Evolutionary conservation across 768 basidiomycete species (phyloP).

Genomic region (Asterophora parasitica): DNA sequence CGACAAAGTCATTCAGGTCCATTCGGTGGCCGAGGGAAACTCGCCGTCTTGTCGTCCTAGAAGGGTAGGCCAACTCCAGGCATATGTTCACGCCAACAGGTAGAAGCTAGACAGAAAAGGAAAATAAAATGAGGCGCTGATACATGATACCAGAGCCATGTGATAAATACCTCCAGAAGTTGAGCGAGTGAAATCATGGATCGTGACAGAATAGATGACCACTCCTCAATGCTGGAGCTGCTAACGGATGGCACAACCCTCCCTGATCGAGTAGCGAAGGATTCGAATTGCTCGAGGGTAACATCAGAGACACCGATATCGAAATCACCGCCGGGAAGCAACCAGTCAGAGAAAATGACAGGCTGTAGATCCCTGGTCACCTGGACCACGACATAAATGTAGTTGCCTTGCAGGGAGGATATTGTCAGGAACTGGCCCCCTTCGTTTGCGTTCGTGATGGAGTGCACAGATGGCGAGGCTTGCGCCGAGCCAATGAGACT

Average conservation of each 20-base stretch:
- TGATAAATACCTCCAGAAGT: slow-evolving; percentile 58
- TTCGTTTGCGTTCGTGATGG: slow-evolving; percentile 39
- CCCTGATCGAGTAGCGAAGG: slow-evolving; percentile 51
- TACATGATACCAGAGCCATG: neutral
- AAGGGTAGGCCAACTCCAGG: slow-evolving; percentile 79
- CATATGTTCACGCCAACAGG: slow-evolving; percentile 67
- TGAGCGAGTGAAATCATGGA: slow-evolving; percentile 71
- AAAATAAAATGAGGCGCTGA: neutral
- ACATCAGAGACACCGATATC: slow-evolving; percentile 83
- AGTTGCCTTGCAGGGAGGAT: slow-evolving; percentile 87
- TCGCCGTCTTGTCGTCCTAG: slow-evolving; percentile 39
- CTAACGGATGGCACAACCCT: slow-evolving; percentile 32
- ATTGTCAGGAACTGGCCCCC: slow-evolving; percentile 66
- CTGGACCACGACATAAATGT: slow-evolving; percentile 82
- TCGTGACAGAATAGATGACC: slow-evolving; percentile 40
- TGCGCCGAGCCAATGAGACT: slow-evolving; percentile 52
- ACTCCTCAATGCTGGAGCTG: slow-evolving; percentile 32
- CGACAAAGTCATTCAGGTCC: slow-evolving; percentile 79
- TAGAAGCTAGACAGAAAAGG: slow-evolving; percentile 39
- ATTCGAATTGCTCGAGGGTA: slow-evolving; percentile 74
- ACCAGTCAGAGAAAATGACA: slow-evolving; percentile 75
- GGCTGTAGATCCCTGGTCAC: slow-evolving; percentile 91
- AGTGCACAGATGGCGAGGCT: slow-evolving; percentile 68
- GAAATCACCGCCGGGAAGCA: slow-evolving; percentile 65
- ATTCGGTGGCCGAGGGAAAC: slow-evolving; percentile 45